Base-by-base conservation (phyloP, 768 basidiomycete species). In the Ramaria sp. region DNA sequence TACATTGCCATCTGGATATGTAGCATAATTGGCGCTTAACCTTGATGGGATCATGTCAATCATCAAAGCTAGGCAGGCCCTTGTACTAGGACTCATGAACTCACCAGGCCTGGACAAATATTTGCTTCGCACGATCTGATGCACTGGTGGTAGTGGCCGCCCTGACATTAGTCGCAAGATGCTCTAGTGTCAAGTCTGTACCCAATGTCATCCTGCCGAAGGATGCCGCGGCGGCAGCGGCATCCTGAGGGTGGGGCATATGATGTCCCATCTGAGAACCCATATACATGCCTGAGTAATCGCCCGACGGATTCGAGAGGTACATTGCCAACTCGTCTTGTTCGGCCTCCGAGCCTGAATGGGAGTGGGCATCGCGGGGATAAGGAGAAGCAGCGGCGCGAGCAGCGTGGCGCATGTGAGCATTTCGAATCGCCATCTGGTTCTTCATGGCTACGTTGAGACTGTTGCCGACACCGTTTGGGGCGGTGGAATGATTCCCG, bases 51-150 rank as follows among this genome's bases (percentile, higher is more conserved):
- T 24, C 24, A 37, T 22, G 53, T 37, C 20, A 22, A n/a, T 22
- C 31, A 51, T 12, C 10, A 39, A 22, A 11, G 33, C 12, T 3
- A 37, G 33, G 51, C n/a, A 37, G 33, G 51, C 7, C 7, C 51
- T 22, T 27, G 31, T 17, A 53, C 50, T 47, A 31, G 30, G 27
- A 37, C 41, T 11, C 37, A 7, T 6, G 42, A 19, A 56, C 84
- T 62, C 62, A 91, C 91, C 91, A 93, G 57, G 88, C 88, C 70
- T 92, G 91, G 19, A 92, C 90, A 65, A 93, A 93, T 64, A 91
- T 91, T 71, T 91, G 88, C 65, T 91, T 91, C 53, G 91, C 90
- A 65, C 91, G 74, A 69, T 93, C 91, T 11, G 90, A 91, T 51
- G 91, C 90, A 65, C 87, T 91, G 39, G 90, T 91, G 7, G 90